Evolutionary conservation across 1,139 yeast genomes (phyloP).

Genomic region (Kluyveromyces sp.): DNA sequence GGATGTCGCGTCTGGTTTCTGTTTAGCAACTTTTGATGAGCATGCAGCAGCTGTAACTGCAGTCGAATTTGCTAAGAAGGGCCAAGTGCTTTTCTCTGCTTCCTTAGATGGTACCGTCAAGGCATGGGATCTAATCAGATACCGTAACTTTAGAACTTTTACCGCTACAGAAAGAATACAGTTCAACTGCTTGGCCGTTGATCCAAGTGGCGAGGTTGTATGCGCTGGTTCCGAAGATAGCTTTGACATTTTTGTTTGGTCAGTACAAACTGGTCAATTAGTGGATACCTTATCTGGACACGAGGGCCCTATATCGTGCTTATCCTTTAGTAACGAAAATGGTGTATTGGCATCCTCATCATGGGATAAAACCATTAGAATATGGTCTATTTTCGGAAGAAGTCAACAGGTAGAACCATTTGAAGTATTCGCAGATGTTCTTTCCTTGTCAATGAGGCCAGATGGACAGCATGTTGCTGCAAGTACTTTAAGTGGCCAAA

Average conservation of each 20-base stretch:
- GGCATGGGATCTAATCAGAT: conserved; percentile 93
- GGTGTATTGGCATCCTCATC: conserved; percentile 82
- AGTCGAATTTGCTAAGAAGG: conserved; percentile 74
- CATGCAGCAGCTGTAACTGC: conserved; percentile 87
- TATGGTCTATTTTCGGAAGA: conserved; percentile 89
- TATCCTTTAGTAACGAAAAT: conserved; percentile 77
- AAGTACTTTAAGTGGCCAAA: conserved; percentile 82
- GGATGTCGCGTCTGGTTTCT: conserved; percentile 91
- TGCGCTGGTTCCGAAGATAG: conserved; percentile 92
- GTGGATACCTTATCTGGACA: conserved; percentile 86
- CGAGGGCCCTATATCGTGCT: conserved; percentile 88
- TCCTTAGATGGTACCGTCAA: conserved; percentile 95
- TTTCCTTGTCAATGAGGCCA: conserved; percentile 77
- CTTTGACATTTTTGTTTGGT: conserved; percentile 91
- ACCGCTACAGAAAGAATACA: conserved; percentile 87
- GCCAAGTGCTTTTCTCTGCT: conserved; percentile 83
- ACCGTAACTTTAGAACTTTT: conserved; percentile 88
- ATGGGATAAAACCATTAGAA: conserved; percentile 91
- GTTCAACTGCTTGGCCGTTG: conserved; percentile 85
- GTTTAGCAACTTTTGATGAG: conserved; percentile 84
- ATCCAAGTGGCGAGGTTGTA: conserved; percentile 94
- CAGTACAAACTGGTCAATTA: conserved; percentile 90
- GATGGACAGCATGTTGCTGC: conserved; percentile 89
- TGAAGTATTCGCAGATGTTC: conserved; percentile 77
- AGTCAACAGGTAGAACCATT: conserved; percentile 86